These are phyloP conservation scores for Alternaria angustiovoidea DNA, from an alignment of 2,329 filamentous ascomycete genomes.

Conservation along the genomic window DNA sequence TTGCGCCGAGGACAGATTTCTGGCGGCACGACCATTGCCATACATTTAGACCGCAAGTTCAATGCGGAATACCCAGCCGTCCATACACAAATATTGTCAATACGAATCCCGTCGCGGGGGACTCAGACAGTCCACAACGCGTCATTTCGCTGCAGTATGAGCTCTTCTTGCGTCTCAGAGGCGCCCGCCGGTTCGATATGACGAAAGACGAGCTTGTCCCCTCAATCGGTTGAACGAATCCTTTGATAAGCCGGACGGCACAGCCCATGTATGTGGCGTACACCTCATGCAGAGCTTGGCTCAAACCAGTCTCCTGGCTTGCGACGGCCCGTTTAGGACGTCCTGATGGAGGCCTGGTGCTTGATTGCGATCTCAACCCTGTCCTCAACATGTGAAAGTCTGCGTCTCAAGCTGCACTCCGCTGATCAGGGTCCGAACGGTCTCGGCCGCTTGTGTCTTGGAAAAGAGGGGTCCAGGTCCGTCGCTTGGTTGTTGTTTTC, in stretches of 20 bases:
- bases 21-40: neutral
- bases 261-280: constrained; percentile 19
- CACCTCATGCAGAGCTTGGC: constrained; percentile 9
- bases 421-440: constrained; percentile 28
- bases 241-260: constrained; percentile 7
- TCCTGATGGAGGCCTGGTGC: constrained; percentile 19
- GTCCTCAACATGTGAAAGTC: constrained; percentile 25
- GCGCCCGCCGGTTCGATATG: constrained; percentile 3
- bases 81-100: neutral
- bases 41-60: neutral
- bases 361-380: constrained; percentile 14
- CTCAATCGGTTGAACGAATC: constrained; percentile 9
- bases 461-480: constrained; percentile 24
- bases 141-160: constrained; percentile 17
- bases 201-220: constrained; percentile 1
- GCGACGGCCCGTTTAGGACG: constrained; percentile 13
- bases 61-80: neutral
- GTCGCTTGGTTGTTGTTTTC: constrained; percentile 10
- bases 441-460: constrained; percentile 17
- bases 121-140: constrained; percentile 4
- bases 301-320: constrained; percentile 7
- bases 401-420: constrained; percentile 10
- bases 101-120: neutral
- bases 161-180: constrained; percentile 4
- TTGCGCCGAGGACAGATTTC: constrained; percentile 3